Conservation (phyloP, 495 filamentous ascomycete genomes). For the Penicillium bovifimosum region DNA sequence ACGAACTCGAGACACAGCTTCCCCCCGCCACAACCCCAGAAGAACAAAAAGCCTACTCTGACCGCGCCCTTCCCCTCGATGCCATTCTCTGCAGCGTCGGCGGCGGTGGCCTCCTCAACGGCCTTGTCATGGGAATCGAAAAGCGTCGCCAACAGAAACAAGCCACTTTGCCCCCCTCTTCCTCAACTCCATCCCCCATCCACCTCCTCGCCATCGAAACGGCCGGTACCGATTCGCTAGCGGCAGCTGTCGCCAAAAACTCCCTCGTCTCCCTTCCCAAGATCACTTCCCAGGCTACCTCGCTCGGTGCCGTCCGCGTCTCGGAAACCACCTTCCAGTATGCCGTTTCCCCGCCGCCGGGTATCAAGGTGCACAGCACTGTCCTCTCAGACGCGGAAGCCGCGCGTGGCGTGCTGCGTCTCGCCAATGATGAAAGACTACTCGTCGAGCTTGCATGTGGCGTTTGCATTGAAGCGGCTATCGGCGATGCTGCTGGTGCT, state of each 20-base stretch:
- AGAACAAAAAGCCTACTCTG: conserved; percentile 29
- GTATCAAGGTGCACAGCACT: conserved; percentile 52
- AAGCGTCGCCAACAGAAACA: conserved; percentile 28
- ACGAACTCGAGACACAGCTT: conserved; percentile 64
- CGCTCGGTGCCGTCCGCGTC: conserved; percentile 71
- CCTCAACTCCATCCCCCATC: conserved; percentile 25
- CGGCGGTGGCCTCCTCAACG: conserved; percentile 81
- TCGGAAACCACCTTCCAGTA: conserved; percentile 66
- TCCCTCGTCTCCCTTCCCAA: conserved; percentile 59
- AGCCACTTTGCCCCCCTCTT: neutral
- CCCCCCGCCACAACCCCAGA: conserved; percentile 28
- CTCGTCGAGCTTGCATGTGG: conserved; percentile 82
- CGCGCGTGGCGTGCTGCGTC: conserved; percentile 63
- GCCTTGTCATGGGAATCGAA: conserved; percentile 69
- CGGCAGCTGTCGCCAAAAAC: conserved; percentile 52
- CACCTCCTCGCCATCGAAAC: conserved; percentile 80
- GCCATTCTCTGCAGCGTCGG: conserved; percentile 81
- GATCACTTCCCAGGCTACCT: conserved; percentile 78
- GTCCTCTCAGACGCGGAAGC: conserved; percentile 79
- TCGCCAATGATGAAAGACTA: conserved; percentile 77
- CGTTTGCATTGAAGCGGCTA: conserved; percentile 61
- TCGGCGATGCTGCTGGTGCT: conserved; percentile 30
- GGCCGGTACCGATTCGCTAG: conserved; percentile 67
- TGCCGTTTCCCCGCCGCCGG: conserved; percentile 35
- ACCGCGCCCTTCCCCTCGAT: conserved; percentile 44